Evolutionary conservation across 2,329 filamentous ascomycete genomes (phyloP).

Genomic region (Dactylellina drechsleri): DNA sequence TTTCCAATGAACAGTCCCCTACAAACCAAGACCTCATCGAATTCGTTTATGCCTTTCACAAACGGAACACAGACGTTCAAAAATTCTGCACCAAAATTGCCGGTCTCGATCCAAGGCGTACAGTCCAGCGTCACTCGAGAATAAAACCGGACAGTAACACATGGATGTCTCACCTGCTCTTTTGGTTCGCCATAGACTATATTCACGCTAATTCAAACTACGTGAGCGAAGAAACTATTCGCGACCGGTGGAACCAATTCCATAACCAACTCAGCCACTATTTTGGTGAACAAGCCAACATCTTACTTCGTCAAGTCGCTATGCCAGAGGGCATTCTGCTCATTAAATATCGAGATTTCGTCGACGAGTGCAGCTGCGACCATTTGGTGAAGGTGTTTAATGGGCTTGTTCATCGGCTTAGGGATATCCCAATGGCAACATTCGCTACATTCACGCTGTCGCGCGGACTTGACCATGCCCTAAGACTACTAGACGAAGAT

Average conservation of each 20-base stretch:
- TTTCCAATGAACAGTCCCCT: neutral
- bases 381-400: neutral
- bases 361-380: neutral
- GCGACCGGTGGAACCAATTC: slow-evolving; percentile 15
- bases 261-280: neutral
- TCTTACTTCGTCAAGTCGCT: neutral
- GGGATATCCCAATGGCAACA: neutral
- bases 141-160: neutral
- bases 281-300: slow-evolving; percentile 8
- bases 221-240: neutral
- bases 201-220: neutral
- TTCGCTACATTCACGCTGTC: slow-evolving; percentile 16
- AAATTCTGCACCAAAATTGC: slow-evolving; percentile 7
- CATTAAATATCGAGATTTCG: slow-evolving; percentile 8
- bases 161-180: slow-evolving; percentile 14
- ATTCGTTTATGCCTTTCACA: slow-evolving; percentile 2
- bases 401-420: neutral
- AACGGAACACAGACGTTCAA: slow-evolving; percentile 10
- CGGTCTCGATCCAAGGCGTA: neutral
- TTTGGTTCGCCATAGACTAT: slow-evolving; percentile 32
- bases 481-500: slow-evolving; percentile 4
- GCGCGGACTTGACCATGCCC: slow-evolving; percentile 15
- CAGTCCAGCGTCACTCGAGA: neutral
- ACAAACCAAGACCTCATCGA: neutral
- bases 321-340: neutral